Evolutionary conservation across 73 alveolate genomes (phyloP).

Genomic region (Paramecium pentaurelia): DNA sequence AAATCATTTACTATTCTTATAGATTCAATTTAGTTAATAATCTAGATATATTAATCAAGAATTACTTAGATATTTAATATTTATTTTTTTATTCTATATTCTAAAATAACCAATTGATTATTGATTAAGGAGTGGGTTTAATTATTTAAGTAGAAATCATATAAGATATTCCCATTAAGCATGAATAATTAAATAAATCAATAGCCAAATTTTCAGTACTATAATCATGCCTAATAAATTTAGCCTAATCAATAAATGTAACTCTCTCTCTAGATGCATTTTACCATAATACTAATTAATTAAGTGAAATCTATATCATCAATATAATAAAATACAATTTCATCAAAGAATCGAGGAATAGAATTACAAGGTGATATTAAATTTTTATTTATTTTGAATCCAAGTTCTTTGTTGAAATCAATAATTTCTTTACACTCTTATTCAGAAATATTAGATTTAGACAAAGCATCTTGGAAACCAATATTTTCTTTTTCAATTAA

Average conservation of each 20-base stretch:
- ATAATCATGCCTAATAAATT: background rate
- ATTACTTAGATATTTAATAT: background rate
- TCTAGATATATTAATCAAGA: background rate
- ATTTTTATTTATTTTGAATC: background rate
- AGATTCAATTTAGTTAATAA: background rate
- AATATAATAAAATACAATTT: background rate
- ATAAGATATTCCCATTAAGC: background rate
- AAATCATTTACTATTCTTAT: background rate
- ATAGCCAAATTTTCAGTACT: background rate
- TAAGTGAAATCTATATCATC: background rate
- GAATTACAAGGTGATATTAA: constrained; percentile 14
- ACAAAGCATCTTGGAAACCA: background rate
- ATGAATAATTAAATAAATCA: background rate
- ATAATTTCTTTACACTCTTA: background rate
- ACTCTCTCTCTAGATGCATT: background rate
- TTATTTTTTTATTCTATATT: background rate
- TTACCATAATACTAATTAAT: background rate
- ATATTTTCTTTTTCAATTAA: background rate
- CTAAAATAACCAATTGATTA: background rate
- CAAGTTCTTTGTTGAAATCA: background rate
- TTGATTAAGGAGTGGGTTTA: background rate
- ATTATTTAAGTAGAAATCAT: background rate
- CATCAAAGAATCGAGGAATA: constrained; percentile 22
- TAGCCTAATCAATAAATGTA: background rate
- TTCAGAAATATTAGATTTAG: background rate